These are phyloP conservation scores for Verbena officinalis DNA, from an alignment of 257 asterid genomes.

Conservation along the genomic window DNA sequence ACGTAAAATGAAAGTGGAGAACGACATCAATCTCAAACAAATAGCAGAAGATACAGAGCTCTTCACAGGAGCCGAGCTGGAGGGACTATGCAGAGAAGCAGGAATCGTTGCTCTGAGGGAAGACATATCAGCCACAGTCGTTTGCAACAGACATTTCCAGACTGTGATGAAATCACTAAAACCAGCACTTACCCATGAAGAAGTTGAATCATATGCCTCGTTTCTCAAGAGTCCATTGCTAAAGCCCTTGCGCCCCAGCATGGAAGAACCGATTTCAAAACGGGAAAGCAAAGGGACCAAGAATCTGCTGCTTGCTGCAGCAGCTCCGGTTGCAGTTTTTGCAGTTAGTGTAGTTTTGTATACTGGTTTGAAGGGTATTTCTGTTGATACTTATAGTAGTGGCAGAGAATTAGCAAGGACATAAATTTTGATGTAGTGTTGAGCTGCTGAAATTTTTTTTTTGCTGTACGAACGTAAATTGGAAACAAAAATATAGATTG, in stretches of 20 bases:
- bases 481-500: too few species aligned
- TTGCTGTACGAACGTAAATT: too few species aligned
- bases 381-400: slow-evolving; percentile 15
- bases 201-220: slow-evolving; percentile 60
- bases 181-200: slow-evolving; percentile 70
- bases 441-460: too few species aligned
- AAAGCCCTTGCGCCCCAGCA: slow-evolving; percentile 26
- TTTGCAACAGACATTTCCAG: slow-evolving; percentile 69
- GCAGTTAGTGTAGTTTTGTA: slow-evolving; percentile 32
- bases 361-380: slow-evolving; percentile 40
- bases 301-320: slow-evolving; percentile 36
- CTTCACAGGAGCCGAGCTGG: slow-evolving; percentile 90
- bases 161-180: slow-evolving; percentile 55
- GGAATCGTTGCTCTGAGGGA: slow-evolving; percentile 90
- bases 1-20: slow-evolving; percentile 61
- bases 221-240: slow-evolving; percentile 52
- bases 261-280: slow-evolving; percentile 28
- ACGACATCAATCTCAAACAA: slow-evolving; percentile 61
- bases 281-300: slow-evolving; percentile 27
- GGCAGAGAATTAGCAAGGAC: slow-evolving; percentile 41
- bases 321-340: slow-evolving; percentile 41
- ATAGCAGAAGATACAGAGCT: slow-evolving; percentile 76
- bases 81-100: slow-evolving; percentile 85
- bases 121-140: slow-evolving; percentile 70
- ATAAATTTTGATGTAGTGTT: slow-evolving; percentile 19